Evolutionary conservation across 352 stramenopile genomes (phyloP).

Genomic region (Peronospora belbahrii): DNA sequence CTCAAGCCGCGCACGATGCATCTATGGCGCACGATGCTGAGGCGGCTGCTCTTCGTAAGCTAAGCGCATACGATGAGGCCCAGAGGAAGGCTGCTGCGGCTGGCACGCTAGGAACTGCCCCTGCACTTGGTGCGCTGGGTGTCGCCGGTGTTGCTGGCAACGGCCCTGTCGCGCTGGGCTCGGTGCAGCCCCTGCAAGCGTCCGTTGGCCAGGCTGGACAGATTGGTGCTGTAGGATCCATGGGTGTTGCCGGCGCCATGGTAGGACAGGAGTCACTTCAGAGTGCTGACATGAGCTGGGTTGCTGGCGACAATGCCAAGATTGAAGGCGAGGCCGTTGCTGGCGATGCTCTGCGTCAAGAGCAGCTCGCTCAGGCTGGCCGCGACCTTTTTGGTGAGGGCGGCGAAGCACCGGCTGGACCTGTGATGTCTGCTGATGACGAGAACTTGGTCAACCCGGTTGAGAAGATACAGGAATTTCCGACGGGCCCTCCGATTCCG

Average conservation of each 20-base stretch:
- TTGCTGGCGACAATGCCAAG: slow-evolving; percentile 73
- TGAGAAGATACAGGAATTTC: slow-evolving; percentile 83
- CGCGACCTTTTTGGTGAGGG: slow-evolving; percentile 82
- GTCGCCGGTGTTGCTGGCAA: slow-evolving; percentile 45
- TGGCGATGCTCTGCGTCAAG: slow-evolving; percentile 56
- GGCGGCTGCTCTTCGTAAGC: slow-evolving; percentile 63
- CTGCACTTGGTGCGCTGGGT: slow-evolving; percentile 47
- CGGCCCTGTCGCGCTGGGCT: slow-evolving; percentile 51
- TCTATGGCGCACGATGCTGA: slow-evolving; percentile 67
- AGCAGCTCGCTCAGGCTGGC: slow-evolving; percentile 80
- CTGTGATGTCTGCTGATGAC: slow-evolving; percentile 80
- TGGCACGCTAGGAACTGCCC: slow-evolving; percentile 45
- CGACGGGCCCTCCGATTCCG: slow-evolving; percentile 82
- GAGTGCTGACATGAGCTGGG: slow-evolving; percentile 81
- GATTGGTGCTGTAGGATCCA: slow-evolving; percentile 65
- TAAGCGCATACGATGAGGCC: slow-evolving; percentile 57
- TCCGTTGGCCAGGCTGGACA: slow-evolving; percentile 64
- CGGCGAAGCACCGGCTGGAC: slow-evolving; percentile 62
- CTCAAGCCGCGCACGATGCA: slow-evolving; percentile 58
- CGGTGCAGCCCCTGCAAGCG: slow-evolving; percentile 55
- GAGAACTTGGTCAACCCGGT: slow-evolving; percentile 84
- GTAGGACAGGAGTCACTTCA: slow-evolving; percentile 76
- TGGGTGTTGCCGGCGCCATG: slow-evolving; percentile 63
- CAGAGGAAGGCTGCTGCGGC: slow-evolving; percentile 33
- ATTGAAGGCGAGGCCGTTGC: slow-evolving; percentile 72